Evolutionary conservation across 768 basidiomycete species (phyloP), one percentile per base, ranked within the genome.

Genomic region (Phaffia tasmanica): DNA sequence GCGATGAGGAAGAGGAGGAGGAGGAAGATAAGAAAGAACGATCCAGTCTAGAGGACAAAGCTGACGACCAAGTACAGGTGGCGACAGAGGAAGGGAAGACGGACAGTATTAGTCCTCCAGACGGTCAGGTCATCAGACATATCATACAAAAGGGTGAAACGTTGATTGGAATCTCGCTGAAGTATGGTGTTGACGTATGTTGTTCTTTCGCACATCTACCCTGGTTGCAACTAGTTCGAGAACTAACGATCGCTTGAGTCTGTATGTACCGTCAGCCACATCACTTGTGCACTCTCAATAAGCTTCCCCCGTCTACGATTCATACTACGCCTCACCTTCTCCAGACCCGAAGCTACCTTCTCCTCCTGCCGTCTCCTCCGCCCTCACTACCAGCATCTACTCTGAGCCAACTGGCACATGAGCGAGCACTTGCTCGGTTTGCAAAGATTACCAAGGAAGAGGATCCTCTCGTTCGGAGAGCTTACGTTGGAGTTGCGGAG

Each of bases 401-500:
- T 16, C 62, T 60, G 25, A 48, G 57, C n/a, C 63, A 59, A 29
- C 16, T 58, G 19, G 67, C 57, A 1, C 69, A 70, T 47, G 83
- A 83, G 71, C 79, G 81, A 21, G 84, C 85, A 8, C 81, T 81
- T 75, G 84, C 80, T 71, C 80, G 80, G 57, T 75, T 87, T 66
- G 85, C 86, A 76, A 79, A 77, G 42, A 76, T 85, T 70, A 85
- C 83, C 57, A 86, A 87, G 76, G 86, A 87, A 76, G 78, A 79
- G 68, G 86, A 88, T 73, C 81, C 81, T 80, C 78, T 79, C 58
- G 79, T 88, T 35, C 85, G 84, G 14, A 81, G 82, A 72, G 82
- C 84, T 29, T 88, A 89, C 75, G 82, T 88, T 65, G 83, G 83
- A 8, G 77, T 88, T 16, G 85, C 85, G 2, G 83, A 83, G 64